These are phyloP conservation scores for Telopea speciosissima DNA, from an alignment of 177 flowering plant species.

Conservation along the genomic window DNA sequence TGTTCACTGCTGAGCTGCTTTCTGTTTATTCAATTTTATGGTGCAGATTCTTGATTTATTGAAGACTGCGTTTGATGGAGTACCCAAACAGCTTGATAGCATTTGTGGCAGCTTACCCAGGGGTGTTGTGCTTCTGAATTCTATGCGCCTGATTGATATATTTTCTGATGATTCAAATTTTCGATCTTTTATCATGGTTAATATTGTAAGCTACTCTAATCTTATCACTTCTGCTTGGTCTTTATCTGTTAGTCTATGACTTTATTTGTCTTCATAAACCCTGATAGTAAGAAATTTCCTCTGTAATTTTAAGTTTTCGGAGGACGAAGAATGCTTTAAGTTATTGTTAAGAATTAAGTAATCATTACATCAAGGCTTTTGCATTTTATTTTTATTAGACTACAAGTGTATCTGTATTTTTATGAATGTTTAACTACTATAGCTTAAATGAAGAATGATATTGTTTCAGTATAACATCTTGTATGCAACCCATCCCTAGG, in stretches of 20 bases:
- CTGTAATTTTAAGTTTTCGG: neutral
- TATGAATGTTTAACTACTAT: neutral
- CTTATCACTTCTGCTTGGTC: neutral
- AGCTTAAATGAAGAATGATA: too few relatives aligned
- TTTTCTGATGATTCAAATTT: constrained; percentile 98
- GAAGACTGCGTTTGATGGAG: constrained; percentile 48
- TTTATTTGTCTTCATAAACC: neutral
- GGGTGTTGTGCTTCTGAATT: constrained; percentile 81
- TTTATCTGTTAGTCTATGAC: neutral
- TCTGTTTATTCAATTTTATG: constrained; percentile 11
- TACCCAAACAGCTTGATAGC: constrained; percentile 23
- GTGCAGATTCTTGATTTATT: constrained; percentile 71
- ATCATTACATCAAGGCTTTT: neutral
- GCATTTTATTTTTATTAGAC: neutral
- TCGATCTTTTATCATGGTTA: constrained; percentile 53
- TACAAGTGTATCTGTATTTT: neutral
- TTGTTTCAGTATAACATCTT: neutral
- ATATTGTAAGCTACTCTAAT: constrained; percentile 53
- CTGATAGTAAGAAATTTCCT: neutral
- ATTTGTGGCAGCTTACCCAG: constrained; percentile 39
- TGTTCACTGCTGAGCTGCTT: constrained; percentile 9
- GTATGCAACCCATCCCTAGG: neutral
- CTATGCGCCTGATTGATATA: constrained; percentile 86
- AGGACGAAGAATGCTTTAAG: neutral
- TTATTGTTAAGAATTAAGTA: neutral